Evolutionary conservation across 1,284 basidiomycete species (phyloP), one percentile per base, ranked within the genome.

Genomic region (Amylostereum chailletii): DNA sequence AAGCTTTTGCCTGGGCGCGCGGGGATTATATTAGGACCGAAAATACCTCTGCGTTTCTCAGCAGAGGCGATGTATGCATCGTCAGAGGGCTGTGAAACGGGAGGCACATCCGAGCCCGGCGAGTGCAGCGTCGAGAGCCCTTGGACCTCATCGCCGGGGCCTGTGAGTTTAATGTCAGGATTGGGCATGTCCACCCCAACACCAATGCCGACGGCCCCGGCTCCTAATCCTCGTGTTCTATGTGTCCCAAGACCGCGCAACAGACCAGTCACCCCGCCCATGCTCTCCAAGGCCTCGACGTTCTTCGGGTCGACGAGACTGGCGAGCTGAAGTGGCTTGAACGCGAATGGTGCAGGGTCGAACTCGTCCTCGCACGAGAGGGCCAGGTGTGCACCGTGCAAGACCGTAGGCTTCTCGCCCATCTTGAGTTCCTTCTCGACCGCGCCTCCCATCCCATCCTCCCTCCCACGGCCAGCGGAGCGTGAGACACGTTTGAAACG

Each of bases 261-360:
- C 11, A 99, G 62, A 6, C 77, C 82, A 1, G 74, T 59, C 2
- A 79, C 69, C 39, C 96, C 95, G 30, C 94, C 94, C 47, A 96
- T 73, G 10, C 69, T 69, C 37, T 75, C 72, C 19, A 99, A 76
- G 34, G 75, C 66, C 1, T 84, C 75, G 5, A 94, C 59, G 54
- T 70, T 81, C 69, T 94, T 94, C 19, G 94, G 93, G 64, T 98
- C 94, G 45, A 98, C 81, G 45, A 98, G 78, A 53, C 83, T 79
- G 26, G 93, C 93, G 4, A 99, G 81, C 49, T 76, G 71, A 53
- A 78, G 81, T 0, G 94, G 91, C 50, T 78, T 82, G 60, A 86
- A 81, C 7, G 61, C 58, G 62, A 90, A 92, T 0, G 90, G 87
- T 0, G 77, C 65, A 0, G 85, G 80, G 63, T 94, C 79, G 40